Conservation (phyloP, 495 filamentous ascomycete genomes). For the Pseudevernia furfuracea region DNA sequence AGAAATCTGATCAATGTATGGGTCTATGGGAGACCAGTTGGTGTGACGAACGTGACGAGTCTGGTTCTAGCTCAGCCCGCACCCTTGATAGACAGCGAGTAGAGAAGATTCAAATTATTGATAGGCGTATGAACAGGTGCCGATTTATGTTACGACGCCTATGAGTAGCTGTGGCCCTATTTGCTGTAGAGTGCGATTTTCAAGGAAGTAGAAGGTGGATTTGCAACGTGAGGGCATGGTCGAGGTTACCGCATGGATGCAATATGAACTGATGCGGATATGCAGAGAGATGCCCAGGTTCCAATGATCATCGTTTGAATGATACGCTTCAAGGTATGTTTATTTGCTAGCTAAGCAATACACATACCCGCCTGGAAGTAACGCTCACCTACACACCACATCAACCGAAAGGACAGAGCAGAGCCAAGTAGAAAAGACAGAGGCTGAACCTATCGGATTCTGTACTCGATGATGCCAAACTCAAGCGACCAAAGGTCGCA, state of each 20-base stretch:
- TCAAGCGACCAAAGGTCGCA: neutral
- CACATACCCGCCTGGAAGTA: neutral
- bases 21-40: neutral
- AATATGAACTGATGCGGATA: neutral
- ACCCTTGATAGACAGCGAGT: conserved; percentile 1
- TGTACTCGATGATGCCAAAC: neutral
- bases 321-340: neutral
- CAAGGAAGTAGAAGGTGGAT: neutral
- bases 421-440: neutral
- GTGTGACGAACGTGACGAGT: neutral
- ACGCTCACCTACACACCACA: neutral
- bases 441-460: neutral
- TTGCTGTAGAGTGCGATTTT: too few species aligned
- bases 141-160: neutral
- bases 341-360: neutral
- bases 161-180: neutral
- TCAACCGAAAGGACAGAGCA: neutral
- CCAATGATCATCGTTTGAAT: neutral
- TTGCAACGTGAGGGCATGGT: neutral
- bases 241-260: neutral
- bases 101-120: too few species aligned
- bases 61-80: neutral
- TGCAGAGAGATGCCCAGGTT: neutral
- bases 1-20: neutral
- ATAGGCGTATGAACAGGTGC: neutral